phyloP scores from a whole-genome alignment of 1,139 yeast genomes.

The Suhomyces terraborum region DNA sequence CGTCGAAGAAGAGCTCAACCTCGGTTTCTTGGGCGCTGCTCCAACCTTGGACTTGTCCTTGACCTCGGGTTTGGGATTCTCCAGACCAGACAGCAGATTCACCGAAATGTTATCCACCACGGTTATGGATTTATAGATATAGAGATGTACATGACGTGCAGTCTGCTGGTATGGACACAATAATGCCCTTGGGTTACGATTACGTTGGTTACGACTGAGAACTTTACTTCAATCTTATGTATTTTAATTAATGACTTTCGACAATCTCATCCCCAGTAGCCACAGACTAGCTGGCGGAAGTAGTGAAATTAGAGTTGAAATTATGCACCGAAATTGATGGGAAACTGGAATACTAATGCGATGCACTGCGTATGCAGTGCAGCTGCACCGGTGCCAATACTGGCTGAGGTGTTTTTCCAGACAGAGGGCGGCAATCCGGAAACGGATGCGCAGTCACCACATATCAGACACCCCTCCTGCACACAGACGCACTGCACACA shows the following conservation, averaged over 20 bases:
- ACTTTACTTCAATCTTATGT: conserved; percentile 4
- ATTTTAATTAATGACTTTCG: conserved; percentile 2
- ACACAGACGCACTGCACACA: too few species aligned
- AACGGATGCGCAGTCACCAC: too few species aligned
- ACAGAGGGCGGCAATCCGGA: too few species aligned
- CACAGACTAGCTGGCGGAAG: too few species aligned
- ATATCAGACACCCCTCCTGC: too few species aligned
- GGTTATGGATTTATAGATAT: conserved; percentile 11
- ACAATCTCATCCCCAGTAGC: too few species aligned
- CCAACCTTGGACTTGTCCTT: conserved; percentile 2
- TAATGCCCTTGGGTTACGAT: neutral
- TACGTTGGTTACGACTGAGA: conserved; percentile 1
- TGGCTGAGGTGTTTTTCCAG: too few species aligned
- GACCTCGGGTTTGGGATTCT: neutral
- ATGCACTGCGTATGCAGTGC: too few species aligned
- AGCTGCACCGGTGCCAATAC: too few species aligned
- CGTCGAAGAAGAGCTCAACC: conserved; percentile 6
- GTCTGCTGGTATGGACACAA: neutral
- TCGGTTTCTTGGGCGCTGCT: conserved; percentile 3
- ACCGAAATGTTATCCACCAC: conserved; percentile 12
- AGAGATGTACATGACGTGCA: conserved; percentile 3
- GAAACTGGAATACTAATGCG: too few species aligned
- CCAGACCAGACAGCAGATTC: conserved; percentile 1
- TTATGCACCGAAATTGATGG: too few species aligned
- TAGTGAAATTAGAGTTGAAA: too few species aligned